Conservation (phyloP, 2,329 filamentous ascomycete species). For the Alternaria atra region DNA sequence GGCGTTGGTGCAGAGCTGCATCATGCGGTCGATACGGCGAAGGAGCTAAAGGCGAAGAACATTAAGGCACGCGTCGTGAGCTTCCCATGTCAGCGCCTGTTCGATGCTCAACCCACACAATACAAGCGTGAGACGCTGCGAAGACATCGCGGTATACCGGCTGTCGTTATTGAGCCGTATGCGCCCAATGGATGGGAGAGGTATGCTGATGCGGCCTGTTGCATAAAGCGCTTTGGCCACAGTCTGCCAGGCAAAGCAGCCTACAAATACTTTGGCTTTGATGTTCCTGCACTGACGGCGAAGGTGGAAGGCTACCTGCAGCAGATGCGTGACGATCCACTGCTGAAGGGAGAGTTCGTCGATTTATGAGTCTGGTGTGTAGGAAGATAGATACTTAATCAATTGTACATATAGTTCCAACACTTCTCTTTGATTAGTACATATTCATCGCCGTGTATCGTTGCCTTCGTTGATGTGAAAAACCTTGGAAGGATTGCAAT, state of each 20-base stretch:
- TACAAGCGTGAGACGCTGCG: conserved; percentile 60
- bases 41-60: conserved; percentile 50
- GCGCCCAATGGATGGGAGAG: conserved; percentile 67
- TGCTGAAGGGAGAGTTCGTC: conserved; percentile 45
- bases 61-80: conserved; percentile 59
- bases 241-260: conserved; percentile 63
- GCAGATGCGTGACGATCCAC: conserved; percentile 47
- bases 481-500: neutral
- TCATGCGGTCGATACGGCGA: conserved; percentile 56
- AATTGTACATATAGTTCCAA: fast-evolving
- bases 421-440: too few species aligned
- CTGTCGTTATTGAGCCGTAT: conserved; percentile 69
- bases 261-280: conserved; percentile 65
- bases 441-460: neutral
- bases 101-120: conserved; percentile 57
- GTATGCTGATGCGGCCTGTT: conserved; percentile 66
- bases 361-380: conserved; percentile 31
- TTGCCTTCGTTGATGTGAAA: neutral
- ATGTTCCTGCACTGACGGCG: conserved; percentile 49
- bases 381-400: neutral
- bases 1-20: conserved; percentile 58
- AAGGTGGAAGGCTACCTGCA: conserved; percentile 52
- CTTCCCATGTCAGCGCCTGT: conserved; percentile 62
- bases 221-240: conserved; percentile 65
- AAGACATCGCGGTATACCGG: conserved; percentile 53